A percentile compares a stretch with the other conserved stretches of the same genome.
Evolutionary conservation across 1,284 basidiomycete species (phyloP).

Genomic region (Leccinum pallidistipes): DNA sequence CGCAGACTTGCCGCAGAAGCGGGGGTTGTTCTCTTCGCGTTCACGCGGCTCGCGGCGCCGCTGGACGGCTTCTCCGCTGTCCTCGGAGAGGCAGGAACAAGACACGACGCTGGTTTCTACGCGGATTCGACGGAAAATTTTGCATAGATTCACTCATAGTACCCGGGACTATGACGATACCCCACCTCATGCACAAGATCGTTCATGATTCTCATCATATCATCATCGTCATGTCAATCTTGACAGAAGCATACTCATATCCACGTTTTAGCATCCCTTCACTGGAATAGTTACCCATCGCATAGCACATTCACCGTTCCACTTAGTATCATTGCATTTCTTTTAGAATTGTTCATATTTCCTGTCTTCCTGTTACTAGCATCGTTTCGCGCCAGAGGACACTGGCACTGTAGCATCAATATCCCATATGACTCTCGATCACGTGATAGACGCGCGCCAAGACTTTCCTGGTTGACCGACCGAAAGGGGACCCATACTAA

Average conservation of each 20-base stretch:
- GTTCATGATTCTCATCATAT: constrained; percentile 10
- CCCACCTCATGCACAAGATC: constrained; percentile 6
- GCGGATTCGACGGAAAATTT: constrained; percentile 36
- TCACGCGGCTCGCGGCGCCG: constrained; percentile 22
- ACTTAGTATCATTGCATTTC: constrained; percentile 23
- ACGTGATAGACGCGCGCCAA: constrained; percentile 21
- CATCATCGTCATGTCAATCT: constrained; percentile 7
- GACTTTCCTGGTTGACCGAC: neutral
- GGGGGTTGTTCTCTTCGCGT: constrained; percentile 8
- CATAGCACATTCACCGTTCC: constrained; percentile 7
- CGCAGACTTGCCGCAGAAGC: constrained; percentile 13
- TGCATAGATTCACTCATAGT: constrained; percentile 29
- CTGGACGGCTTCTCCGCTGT: constrained; percentile 19
- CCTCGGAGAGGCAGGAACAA: constrained; percentile 17
- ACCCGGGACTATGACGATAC: constrained; percentile 13
- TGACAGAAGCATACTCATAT: constrained; percentile 22
- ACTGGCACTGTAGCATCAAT: neutral
- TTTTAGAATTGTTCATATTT: neutral
- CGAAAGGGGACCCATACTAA: neutral
- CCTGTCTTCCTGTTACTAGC: constrained; percentile 5
- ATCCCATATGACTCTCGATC: constrained; percentile 18
- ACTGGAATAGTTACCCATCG: constrained; percentile 10
- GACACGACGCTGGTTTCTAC: constrained; percentile 11
- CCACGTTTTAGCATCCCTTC: constrained; percentile 7
- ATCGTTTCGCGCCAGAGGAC: neutral